phyloP scores from a whole-genome alignment of 352 stramenopile genomes.

The Lagenidium giganteum region DNA sequence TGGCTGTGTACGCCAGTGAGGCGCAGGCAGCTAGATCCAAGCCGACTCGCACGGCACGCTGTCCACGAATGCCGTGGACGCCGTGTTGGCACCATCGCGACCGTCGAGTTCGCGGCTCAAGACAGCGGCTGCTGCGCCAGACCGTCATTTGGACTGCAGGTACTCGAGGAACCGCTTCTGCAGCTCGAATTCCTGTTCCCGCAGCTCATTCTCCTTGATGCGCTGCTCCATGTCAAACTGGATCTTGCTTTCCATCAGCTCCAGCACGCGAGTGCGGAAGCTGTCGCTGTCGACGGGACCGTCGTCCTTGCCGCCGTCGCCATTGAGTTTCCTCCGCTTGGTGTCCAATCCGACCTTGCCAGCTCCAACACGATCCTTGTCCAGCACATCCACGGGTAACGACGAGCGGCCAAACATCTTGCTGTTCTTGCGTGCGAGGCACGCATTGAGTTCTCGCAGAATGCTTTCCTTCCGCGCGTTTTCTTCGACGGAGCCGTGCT shows the following conservation, averaged over 20 bases:
- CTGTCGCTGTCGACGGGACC: constrained; percentile 34
- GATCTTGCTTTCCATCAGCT: constrained; percentile 78
- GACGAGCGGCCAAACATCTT: no score
- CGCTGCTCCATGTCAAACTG: constrained; percentile 82
- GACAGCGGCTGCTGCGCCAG: not conserved
- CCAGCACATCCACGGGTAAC: no score
- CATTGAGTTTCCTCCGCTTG: not conserved
- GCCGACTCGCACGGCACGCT: no score
- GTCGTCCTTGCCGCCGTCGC: no score
- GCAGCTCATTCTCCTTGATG: constrained; percentile 66
- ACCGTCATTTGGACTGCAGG: constrained; percentile 64
- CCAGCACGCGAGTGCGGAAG: constrained; percentile 58
- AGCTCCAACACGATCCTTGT: no score
- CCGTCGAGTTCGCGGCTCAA: not conserved
- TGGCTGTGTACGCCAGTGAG: no score
- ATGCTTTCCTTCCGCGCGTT: constrained; percentile 65
- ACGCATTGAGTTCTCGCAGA: constrained; percentile 50
- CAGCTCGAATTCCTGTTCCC: constrained; percentile 75
- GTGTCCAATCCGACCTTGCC: no score
- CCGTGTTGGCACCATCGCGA: not conserved
- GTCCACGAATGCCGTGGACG: no score
- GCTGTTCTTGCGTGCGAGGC: constrained; percentile 40
- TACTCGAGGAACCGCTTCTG: constrained; percentile 81
- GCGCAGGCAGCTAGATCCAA: no score
- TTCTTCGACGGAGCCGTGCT: constrained; percentile 64